Percentiles rank a stretch among this genome's conserved stretches.
These are phyloP conservation scores for Apiospora phragmitis DNA, from an alignment of 2,329 filamentous ascomycete species.

Conservation along the genomic window DNA sequence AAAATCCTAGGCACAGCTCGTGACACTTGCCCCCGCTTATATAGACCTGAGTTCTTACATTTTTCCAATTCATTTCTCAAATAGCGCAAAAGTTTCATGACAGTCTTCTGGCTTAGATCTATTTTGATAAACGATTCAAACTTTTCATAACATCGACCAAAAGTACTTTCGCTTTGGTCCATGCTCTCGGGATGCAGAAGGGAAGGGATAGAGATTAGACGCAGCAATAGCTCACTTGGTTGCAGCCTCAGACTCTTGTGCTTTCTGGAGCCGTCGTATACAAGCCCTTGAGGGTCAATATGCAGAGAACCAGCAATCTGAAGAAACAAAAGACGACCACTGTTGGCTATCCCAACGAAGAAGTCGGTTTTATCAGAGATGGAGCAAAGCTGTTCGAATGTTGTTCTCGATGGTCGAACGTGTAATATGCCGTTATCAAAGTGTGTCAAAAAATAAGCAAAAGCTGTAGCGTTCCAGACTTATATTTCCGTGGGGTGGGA, in stretches of 20 bases:
- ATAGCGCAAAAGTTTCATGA: not conserved
- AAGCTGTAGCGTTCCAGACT: not conserved
- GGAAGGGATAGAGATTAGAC: not conserved
- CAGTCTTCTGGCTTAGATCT: not conserved
- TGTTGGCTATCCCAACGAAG: not conserved
- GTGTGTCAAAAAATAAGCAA: not conserved
- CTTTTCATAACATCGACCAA: not conserved
- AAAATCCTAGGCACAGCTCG: not conserved
- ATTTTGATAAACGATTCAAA: not conserved
- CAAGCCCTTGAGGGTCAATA: not conserved
- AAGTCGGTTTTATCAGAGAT: not conserved
- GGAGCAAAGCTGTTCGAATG: not conserved
- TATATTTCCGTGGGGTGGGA: too few relatives aligned
- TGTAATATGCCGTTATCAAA: too few relatives aligned
- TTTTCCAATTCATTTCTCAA: not conserved
- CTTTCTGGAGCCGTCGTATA: not conserved
- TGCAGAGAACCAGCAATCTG: not conserved
- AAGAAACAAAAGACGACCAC: not conserved
- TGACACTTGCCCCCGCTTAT: not conserved
- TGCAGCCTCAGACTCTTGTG: too few relatives aligned
- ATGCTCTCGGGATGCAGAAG: too few relatives aligned
- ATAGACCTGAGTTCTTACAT: not conserved
- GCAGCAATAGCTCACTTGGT: not conserved
- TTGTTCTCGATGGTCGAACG: fast-evolving
- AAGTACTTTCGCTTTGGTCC: not conserved